Evolutionary conservation across 2,329 filamentous ascomycete genomes (phyloP).

Genomic region (Plectosphaerella plurivora): DNA sequence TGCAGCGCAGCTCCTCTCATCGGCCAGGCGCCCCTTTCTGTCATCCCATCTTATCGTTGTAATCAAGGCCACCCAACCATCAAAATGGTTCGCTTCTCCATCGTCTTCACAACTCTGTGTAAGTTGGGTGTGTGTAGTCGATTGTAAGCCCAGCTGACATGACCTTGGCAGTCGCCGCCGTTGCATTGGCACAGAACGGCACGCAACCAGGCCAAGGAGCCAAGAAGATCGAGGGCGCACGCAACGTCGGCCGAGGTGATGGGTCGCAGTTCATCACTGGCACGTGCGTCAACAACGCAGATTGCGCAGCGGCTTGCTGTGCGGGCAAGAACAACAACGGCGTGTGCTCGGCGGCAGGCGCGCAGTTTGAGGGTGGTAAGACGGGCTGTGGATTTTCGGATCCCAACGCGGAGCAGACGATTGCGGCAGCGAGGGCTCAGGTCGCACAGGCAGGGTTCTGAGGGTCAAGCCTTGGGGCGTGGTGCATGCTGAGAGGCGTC

Average conservation of each 20-base stretch:
- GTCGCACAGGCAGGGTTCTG: conserved; percentile 9
- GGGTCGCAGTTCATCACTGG: conserved; percentile 24
- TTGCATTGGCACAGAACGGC: conserved; percentile 13
- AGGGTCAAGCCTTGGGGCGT: not conserved
- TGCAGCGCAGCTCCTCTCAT: too few relatives aligned
- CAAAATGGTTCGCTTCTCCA: conserved; percentile 19
- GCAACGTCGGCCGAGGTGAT: conserved; percentile 10
- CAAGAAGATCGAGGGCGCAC: conserved; percentile 15
- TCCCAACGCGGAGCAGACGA: conserved; percentile 7
- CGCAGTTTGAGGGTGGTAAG: conserved; percentile 23
- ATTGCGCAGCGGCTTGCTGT: conserved; percentile 22
- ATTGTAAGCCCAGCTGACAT: not conserved
- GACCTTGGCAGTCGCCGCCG: conserved; percentile 9
- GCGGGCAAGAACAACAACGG: conserved; percentile 17
- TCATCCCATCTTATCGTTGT: too few relatives aligned
- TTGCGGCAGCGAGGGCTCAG: conserved; percentile 10
- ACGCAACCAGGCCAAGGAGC: not conserved
- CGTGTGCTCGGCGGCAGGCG: conserved; percentile 23
- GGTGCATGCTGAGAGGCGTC: not conserved
- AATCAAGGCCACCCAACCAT: not conserved
- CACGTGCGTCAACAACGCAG: conserved; percentile 19
- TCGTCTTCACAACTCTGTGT: conserved; percentile 18
- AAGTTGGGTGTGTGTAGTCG: conserved; percentile 6
- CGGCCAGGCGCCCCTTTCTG: too few relatives aligned
- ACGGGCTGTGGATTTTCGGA: conserved; percentile 25